phyloP scores from a whole-genome alignment of 1,139 yeast species.

The Waltiozyma sp. region DNA sequence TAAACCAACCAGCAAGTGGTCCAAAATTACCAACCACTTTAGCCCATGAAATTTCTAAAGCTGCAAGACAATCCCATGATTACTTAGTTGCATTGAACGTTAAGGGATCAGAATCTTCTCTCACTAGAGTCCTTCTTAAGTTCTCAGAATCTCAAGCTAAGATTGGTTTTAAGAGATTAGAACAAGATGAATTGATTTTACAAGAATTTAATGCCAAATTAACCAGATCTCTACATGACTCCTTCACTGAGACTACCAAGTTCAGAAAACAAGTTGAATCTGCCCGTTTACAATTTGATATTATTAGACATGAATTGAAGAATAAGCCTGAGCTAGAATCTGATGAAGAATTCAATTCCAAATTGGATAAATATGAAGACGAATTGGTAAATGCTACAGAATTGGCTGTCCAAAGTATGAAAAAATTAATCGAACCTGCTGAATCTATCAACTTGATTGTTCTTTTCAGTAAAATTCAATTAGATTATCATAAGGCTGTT shows the following conservation, averaged over 20 bases:
- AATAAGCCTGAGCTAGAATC: constrained; percentile 20
- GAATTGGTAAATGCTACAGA: constrained; percentile 70
- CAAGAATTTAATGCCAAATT: constrained; percentile 45
- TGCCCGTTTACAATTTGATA: constrained; percentile 59
- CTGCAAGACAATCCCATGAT: constrained; percentile 29
- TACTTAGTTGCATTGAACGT: constrained; percentile 25
- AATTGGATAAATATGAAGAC: constrained; percentile 57
- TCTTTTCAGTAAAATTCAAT: constrained; percentile 54
- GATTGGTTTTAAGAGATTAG: constrained; percentile 50
- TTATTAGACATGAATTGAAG: constrained; percentile 45
- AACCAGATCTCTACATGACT: constrained; percentile 38
- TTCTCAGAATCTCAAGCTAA: constrained; percentile 49
- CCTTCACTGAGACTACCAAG: constrained; percentile 49
- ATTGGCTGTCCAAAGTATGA: constrained; percentile 68
- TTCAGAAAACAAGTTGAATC: constrained; percentile 59
- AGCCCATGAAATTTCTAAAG: constrained; percentile 38
- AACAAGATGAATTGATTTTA: constrained; percentile 52
- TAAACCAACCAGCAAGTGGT: constrained; percentile 20
- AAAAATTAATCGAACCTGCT: constrained; percentile 54
- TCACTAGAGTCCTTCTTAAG: constrained; percentile 46
- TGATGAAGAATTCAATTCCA: constrained; percentile 12
- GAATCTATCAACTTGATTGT: constrained; percentile 53
- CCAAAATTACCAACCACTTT: constrained; percentile 35
- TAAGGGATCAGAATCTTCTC: constrained; percentile 21
- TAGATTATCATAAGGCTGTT: constrained; percentile 52